A percentile compares a stretch with the other conserved stretches of the same genome.
phyloP scores from a whole-genome alignment of 805 yeast genomes.

The Teunomyces lycoperdinae region DNA sequence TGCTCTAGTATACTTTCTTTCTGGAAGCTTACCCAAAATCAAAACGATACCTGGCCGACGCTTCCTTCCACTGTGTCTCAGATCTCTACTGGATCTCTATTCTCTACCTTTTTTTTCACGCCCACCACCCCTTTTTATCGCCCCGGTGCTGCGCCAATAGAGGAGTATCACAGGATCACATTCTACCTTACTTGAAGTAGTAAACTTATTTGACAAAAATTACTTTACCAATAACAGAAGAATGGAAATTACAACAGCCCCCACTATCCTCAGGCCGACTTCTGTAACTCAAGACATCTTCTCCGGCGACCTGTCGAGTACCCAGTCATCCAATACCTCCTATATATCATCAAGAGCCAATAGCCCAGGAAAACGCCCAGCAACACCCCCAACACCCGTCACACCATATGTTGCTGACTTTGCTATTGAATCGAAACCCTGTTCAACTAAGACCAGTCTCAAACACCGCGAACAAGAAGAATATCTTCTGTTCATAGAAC shows the following conservation, averaged over 20 bases:
- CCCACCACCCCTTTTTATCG: no score
- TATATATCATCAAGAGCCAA: slow-evolving; percentile 4
- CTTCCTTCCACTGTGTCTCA: neutral
- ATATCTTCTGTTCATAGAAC: slow-evolving; percentile 33
- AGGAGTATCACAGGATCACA: neutral
- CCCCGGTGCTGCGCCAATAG: no score
- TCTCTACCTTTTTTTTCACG: neutral
- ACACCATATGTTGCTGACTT: neutral
- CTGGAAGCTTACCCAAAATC: neutral
- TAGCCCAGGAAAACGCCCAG: slow-evolving; percentile 6
- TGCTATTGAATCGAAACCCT: neutral
- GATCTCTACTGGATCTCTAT: neutral
- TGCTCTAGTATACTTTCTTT: neutral
- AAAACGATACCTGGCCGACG: neutral
- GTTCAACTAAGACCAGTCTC: neutral
- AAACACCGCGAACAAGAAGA: slow-evolving; percentile 4
- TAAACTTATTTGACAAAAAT: no score
- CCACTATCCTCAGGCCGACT: neutral
- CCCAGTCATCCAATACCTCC: slow-evolving; percentile 5
- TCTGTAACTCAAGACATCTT: slow-evolving; percentile 5
- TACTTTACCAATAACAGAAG: neutral
- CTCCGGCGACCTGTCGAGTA: slow-evolving; percentile 4
- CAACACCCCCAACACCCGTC: slow-evolving; percentile 8
- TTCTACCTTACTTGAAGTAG: neutral
- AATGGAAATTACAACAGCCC: neutral